Percentiles rank a stretch among this genome's conserved stretches.
Conservation (phyloP, 2,329 filamentous ascomycete species). For the Pseudocercospora ulei region DNA sequence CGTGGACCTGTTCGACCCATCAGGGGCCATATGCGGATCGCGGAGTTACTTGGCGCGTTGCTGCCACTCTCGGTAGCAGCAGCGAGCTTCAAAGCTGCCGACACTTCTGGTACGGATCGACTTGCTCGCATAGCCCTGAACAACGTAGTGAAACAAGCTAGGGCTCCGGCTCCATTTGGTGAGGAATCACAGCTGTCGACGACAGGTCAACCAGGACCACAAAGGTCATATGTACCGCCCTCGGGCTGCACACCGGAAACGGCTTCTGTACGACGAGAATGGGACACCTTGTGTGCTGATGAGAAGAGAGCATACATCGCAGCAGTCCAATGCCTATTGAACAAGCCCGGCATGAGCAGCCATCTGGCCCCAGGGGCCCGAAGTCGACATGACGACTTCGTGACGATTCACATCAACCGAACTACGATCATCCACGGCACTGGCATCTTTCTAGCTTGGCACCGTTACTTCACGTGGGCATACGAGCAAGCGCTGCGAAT, state of each 20-base stretch:
- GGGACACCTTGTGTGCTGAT: conserved; percentile 28
- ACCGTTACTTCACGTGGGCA: conserved; percentile 38
- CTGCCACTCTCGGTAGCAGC: conserved; percentile 9
- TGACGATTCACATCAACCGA: conserved; percentile 29
- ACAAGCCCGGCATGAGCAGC: conserved; percentile 25
- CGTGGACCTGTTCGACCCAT: conserved; percentile 1
- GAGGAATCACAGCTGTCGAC: too few relatives aligned
- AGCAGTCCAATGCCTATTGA: conserved; percentile 30
- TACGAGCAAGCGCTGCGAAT: conserved; percentile 39
- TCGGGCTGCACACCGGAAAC: conserved; percentile 32
- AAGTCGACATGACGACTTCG: conserved; percentile 22
- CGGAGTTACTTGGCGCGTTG: conserved; percentile 7
- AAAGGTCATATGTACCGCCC: too few relatives aligned
- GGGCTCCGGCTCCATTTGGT: too few relatives aligned
- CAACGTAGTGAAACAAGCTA: conserved; percentile 24
- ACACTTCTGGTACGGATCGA: conserved; percentile 25
- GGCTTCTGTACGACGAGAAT: conserved; percentile 38
- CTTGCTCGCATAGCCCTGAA: conserved; percentile 22
- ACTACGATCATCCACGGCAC: conserved; percentile 21
- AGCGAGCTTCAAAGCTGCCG: conserved; percentile 24
- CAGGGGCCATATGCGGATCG: conserved; percentile 15
- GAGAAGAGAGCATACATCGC: conserved; percentile 30
- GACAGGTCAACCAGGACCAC: too few relatives aligned
- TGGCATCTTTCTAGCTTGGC: conserved; percentile 35
- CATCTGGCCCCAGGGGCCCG: conserved; percentile 26